These are phyloP conservation scores for Microascus cirrosus DNA, from an alignment of 2,329 filamentous ascomycete genomes.

Conservation along the genomic window DNA sequence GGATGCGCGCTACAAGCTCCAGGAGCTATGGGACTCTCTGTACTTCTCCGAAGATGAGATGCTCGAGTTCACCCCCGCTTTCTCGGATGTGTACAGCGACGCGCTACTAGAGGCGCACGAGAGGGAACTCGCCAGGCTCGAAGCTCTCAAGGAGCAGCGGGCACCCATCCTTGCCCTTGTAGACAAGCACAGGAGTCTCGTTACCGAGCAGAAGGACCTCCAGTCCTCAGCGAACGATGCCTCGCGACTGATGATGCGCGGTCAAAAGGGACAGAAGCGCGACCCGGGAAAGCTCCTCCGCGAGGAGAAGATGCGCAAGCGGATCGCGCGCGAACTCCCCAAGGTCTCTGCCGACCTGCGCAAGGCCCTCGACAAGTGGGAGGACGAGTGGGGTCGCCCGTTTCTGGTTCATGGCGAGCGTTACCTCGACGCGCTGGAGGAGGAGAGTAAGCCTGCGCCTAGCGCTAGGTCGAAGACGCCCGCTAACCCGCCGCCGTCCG, in stretches of 20 bases:
- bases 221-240: conserved; percentile 89
- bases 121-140: conserved; percentile 73
- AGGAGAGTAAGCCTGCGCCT: conserved; percentile 42
- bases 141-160: conserved; percentile 75
- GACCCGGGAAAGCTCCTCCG: conserved; percentile 88
- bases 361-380: conserved; percentile 74
- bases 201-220: conserved; percentile 79
- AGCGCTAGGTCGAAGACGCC: conserved; percentile 66
- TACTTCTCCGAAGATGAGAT: conserved; percentile 98
- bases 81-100: conserved; percentile 95
- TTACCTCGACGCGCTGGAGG: conserved; percentile 74
- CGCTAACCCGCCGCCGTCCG: conserved; percentile 43
- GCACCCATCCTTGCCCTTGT: conserved; percentile 73
- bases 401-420: conserved; percentile 89
- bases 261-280: conserved; percentile 84
- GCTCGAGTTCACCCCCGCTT: conserved; percentile 94
- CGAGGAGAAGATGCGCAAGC: conserved; percentile 98
- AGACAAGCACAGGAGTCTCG: conserved; percentile 70
- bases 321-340: conserved; percentile 89
- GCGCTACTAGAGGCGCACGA: conserved; percentile 92
- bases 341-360: conserved; percentile 80
- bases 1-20: conserved; percentile 79
- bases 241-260: conserved; percentile 81
- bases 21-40: conserved; percentile 88
- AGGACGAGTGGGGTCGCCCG: conserved; percentile 85